phyloP scores from a whole-genome alignment of 495 filamentous ascomycete species.

The Penicillium longicatenatum region DNA sequence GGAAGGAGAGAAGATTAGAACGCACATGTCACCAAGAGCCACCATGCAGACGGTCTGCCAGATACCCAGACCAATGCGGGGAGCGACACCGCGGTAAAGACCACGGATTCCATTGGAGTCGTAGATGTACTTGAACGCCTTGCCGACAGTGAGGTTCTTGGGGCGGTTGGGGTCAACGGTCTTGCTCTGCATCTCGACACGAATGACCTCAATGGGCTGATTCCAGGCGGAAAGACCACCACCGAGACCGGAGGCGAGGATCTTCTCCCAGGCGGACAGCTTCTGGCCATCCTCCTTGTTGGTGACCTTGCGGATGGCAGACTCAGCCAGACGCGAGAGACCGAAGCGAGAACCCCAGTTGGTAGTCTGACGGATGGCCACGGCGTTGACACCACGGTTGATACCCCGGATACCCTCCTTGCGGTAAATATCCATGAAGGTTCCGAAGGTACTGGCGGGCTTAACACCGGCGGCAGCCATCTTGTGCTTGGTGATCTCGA shows the following conservation, averaged over 20 bases:
- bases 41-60: constrained; percentile 99
- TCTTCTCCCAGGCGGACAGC: constrained; percentile 81
- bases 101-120: constrained; percentile 83
- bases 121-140: constrained; percentile 93
- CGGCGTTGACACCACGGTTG: constrained; percentile 97
- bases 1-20: constrained; percentile 20
- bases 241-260: constrained; percentile 81
- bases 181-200: constrained; percentile 99
- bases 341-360: constrained; percentile 99
- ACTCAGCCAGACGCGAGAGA: constrained; percentile 85
- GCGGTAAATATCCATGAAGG: constrained; percentile 97
- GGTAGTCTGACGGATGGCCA: constrained; percentile 97
- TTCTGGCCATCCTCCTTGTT: constrained; percentile 78
- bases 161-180: constrained; percentile 95
- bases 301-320: constrained; percentile 77
- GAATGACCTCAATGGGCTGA: constrained; percentile 99
- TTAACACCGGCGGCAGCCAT: constrained; percentile 79
- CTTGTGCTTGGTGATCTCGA: constrained; percentile 99
- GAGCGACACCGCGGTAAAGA: constrained; percentile 92
- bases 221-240: constrained; percentile 98
- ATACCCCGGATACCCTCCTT: constrained; percentile 94
- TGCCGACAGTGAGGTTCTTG: constrained; percentile 96
- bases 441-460: constrained; percentile 83
- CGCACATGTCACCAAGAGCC: constrained; percentile 97
- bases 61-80: constrained; percentile 90